Conservation (phyloP, 306 rosid species). For the Trichosanthes cucumerina region DNA sequence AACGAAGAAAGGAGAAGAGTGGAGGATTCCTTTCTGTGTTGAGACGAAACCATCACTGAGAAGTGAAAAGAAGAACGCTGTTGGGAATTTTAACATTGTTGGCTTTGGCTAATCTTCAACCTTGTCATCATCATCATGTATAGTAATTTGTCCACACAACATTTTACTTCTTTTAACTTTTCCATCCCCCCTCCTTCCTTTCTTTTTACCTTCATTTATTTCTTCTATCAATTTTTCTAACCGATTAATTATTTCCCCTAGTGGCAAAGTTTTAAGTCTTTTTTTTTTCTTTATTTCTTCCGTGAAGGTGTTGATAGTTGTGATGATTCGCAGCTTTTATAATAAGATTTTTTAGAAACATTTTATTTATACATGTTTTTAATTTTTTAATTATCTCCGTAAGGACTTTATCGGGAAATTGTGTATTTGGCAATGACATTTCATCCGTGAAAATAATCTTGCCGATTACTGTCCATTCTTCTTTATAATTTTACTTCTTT, state of each 20-base stretch:
- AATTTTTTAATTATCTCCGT: not conserved
- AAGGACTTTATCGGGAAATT: not conserved
- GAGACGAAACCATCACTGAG: slow-evolving; percentile 7
- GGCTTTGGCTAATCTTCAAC: not conserved
- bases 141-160: slow-evolving; percentile 3
- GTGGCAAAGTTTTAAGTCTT: not conserved
- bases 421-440: not conserved
- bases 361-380: not conserved
- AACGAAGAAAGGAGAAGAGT: not conserved
- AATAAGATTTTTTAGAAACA: not conserved
- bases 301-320: not conserved
- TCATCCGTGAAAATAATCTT: not conserved
- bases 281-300: not conserved
- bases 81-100: not conserved
- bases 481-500: no score
- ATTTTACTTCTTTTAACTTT: not conserved
- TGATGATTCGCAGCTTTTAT: slow-evolving; percentile 1
- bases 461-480: no score
- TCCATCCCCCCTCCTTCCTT: no score
- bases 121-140: not conserved
- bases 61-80: not conserved
- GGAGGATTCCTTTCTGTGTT: slow-evolving; percentile 10
- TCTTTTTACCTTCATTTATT: not conserved
- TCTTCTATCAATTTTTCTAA: slow-evolving; percentile 8
- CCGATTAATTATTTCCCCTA: slow-evolving; percentile 3